phyloP scores from a whole-genome alignment of 345 rosid species.

The Eucalyptus regnans region DNA sequence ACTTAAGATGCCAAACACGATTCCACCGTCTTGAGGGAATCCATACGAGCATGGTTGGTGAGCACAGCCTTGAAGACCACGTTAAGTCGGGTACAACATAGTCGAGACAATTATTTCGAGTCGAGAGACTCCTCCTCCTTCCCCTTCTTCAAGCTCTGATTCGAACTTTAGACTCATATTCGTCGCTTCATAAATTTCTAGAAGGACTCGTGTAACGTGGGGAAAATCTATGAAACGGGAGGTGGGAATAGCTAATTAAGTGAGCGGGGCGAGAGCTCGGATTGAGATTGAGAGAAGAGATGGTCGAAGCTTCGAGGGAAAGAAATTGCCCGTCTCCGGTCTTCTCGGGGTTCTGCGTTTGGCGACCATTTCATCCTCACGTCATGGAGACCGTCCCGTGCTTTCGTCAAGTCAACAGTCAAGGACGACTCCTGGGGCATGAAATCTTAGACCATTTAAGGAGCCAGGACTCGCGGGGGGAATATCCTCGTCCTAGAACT shows the following conservation, averaged over 20 bases:
- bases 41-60: neutral
- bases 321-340: neutral
- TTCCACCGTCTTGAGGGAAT: neutral
- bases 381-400: neutral
- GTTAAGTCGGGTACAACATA: neutral
- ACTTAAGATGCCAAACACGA: neutral
- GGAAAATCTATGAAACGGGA: neutral
- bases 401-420: neutral
- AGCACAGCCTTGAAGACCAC: neutral
- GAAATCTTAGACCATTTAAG: neutral
- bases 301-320: neutral
- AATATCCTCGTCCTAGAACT: neutral
- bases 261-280: neutral
- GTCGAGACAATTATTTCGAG: neutral
- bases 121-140: neutral
- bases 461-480: neutral
- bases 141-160: neutral
- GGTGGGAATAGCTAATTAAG: neutral
- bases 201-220: neutral
- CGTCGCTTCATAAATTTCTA: too few species aligned
- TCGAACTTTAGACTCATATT: neutral
- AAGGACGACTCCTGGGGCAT: neutral
- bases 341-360: neutral
- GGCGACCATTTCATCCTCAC: neutral
- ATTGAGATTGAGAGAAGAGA: neutral